These are phyloP conservation scores for Acacia melanoxylon DNA, from an alignment of 306 rosid genomes.

Conservation along the genomic window DNA sequence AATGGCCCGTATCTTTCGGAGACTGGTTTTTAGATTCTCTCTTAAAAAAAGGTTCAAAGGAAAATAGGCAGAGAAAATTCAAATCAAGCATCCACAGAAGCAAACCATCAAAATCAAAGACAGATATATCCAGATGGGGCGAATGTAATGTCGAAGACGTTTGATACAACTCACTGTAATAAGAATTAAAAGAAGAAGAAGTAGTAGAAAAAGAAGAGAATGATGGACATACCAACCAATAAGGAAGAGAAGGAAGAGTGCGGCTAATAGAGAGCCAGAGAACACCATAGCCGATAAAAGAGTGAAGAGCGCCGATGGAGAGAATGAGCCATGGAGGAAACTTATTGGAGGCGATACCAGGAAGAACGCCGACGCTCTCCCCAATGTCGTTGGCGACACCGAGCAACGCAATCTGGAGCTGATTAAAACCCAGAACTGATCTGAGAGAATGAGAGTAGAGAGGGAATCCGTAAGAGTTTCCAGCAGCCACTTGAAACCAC, in stretches of 20 bases:
- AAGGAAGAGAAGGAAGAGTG: slow-evolving; percentile 52
- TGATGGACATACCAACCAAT: slow-evolving; percentile 48
- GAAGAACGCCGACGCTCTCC: slow-evolving; percentile 75
- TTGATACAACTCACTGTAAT: neutral
- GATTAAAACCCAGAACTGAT: slow-evolving; percentile 68
- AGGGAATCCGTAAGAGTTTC: slow-evolving; percentile 57
- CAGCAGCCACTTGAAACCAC: slow-evolving; percentile 71
- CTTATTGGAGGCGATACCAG: slow-evolving; percentile 76
- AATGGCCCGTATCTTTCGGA: neutral
- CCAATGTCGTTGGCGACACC: slow-evolving; percentile 86
- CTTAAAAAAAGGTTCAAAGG: neutral
- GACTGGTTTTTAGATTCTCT: neutral
- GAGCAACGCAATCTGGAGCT: slow-evolving; percentile 63
- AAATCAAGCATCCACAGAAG: neutral
- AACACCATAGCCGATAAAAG: slow-evolving; percentile 68
- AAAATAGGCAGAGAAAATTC: neutral
- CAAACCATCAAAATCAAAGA: neutral
- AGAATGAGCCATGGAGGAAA: slow-evolving; percentile 77
- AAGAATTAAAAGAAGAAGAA: neutral
- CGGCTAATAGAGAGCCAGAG: slow-evolving; percentile 57
- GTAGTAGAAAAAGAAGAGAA: neutral
- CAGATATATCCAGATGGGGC: neutral
- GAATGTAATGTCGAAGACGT: neutral
- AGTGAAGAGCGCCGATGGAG: slow-evolving; percentile 54
- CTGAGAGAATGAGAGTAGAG: slow-evolving; percentile 74